Conservation (phyloP, 31 red algal species). For the Odonthalia washingtoniensis region DNA sequence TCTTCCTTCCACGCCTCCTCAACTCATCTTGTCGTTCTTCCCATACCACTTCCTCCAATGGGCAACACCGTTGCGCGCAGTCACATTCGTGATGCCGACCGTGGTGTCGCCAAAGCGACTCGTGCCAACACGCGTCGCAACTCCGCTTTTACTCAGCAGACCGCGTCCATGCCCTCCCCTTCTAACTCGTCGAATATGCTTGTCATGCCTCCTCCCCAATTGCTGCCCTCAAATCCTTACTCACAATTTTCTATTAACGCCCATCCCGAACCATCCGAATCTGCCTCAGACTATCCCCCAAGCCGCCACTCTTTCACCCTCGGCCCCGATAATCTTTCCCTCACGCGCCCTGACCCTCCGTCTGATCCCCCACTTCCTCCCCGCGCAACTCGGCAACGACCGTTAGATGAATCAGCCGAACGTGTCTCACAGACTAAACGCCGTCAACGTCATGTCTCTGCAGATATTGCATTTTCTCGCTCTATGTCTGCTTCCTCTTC, state of each 20-base stretch:
- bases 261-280: neutral
- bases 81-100: conserved; percentile 71
- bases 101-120: conserved; percentile 58
- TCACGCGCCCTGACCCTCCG: neutral
- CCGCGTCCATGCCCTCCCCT: conserved; percentile 8
- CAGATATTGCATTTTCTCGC: conserved; percentile 32
- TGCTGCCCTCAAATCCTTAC: conserved; percentile 32
- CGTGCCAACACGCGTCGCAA: conserved; percentile 64
- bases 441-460: conserved; percentile 44
- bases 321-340: neutral
- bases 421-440: conserved; percentile 19
- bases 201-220: neutral
- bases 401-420: neutral
- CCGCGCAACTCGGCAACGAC: neutral
- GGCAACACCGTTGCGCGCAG: conserved; percentile 62
- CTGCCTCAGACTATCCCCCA: conserved; percentile 13
- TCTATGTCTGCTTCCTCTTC: neutral
- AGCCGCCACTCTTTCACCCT: neutral
- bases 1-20: neutral
- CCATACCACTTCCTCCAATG: conserved; percentile 32
- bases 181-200: conserved; percentile 13
- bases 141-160: conserved; percentile 37
- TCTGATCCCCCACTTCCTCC: neutral
- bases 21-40: neutral
- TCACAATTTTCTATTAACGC: conserved; percentile 10